A percentile compares a stretch with the other conserved stretches of the same genome.
These are phyloP conservation scores for Plantago elongata DNA, from an alignment of 257 asterid species.

Conservation along the genomic window DNA sequence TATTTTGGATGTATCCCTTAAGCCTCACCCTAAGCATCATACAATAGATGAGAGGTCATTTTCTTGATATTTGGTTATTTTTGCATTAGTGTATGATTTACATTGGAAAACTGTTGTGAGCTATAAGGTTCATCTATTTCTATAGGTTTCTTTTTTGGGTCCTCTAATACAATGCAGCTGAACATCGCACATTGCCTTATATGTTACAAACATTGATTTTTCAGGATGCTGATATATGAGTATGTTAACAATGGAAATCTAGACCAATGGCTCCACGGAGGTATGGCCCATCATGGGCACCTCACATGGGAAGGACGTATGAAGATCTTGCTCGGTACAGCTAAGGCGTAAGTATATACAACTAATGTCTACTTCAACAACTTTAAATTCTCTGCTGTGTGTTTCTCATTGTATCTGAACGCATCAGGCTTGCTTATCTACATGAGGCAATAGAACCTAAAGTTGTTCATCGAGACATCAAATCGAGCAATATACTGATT, in stretches of 20 bases:
- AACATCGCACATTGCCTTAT: neutral
- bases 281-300: slow-evolving; percentile 33
- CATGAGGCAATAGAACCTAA: slow-evolving; percentile 87
- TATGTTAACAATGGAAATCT: slow-evolving; percentile 80
- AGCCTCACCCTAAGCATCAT: slow-evolving; percentile 10
- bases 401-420: slow-evolving; percentile 8
- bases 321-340: slow-evolving; percentile 43
- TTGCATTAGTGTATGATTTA: neutral
- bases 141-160: neutral
- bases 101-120: neutral
- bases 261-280: slow-evolving; percentile 81
- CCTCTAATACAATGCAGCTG: slow-evolving; percentile 4
- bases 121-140: neutral
- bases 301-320: slow-evolving; percentile 46
- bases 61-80: slow-evolving; percentile 4
- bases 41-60: neutral
- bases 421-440: slow-evolving; percentile 67
- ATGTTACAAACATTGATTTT: neutral
- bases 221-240: slow-evolving; percentile 75
- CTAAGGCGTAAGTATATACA: slow-evolving; percentile 37
- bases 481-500: slow-evolving; percentile 78
- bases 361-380: neutral
- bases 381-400: neutral
- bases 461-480: slow-evolving; percentile 82
- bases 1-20: slow-evolving; percentile 7